These are phyloP conservation scores for Chrysanthemum lavandulifolium DNA, from an alignment of 129 eudicot genomes.

Conservation along the genomic window DNA sequence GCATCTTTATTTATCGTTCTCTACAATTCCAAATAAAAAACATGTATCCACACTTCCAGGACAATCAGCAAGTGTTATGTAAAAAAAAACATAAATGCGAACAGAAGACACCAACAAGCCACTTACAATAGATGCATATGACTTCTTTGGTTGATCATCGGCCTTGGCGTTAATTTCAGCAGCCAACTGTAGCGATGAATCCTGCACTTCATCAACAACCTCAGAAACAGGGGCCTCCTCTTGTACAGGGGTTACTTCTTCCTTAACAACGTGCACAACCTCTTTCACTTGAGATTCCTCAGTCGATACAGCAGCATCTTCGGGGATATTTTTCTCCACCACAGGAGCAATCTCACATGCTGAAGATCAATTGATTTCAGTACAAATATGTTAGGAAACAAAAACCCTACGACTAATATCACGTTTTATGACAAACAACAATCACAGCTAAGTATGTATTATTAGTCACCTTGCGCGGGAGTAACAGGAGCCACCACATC, in stretches of 20 bases:
- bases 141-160: constrained; percentile 78
- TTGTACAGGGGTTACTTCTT: constrained; percentile 40
- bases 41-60: background rate
- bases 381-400: background rate
- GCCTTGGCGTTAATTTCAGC: constrained; percentile 46
- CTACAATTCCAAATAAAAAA: background rate
- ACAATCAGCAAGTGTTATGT: background rate
- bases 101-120: background rate
- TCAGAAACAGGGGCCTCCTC: constrained; percentile 57
- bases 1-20: constrained; percentile 7
- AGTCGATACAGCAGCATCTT: constrained; percentile 34
- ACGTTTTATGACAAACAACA: background rate
- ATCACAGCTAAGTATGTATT: background rate
- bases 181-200: constrained; percentile 34
- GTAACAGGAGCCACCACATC: constrained; percentile 34
- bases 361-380: background rate
- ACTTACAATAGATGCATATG: constrained; percentile 97
- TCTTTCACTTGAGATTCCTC: constrained; percentile 59
- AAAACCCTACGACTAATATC: background rate
- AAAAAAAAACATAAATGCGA: background rate
- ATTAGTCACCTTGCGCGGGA: constrained; percentile 53
- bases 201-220: constrained; percentile 59
- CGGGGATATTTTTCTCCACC: constrained; percentile 47
- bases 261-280: constrained; percentile 52
- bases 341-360: constrained; percentile 42